phyloP scores from a whole-genome alignment of 352 stramenopile genomes.

The Pythium rishiriense region DNA sequence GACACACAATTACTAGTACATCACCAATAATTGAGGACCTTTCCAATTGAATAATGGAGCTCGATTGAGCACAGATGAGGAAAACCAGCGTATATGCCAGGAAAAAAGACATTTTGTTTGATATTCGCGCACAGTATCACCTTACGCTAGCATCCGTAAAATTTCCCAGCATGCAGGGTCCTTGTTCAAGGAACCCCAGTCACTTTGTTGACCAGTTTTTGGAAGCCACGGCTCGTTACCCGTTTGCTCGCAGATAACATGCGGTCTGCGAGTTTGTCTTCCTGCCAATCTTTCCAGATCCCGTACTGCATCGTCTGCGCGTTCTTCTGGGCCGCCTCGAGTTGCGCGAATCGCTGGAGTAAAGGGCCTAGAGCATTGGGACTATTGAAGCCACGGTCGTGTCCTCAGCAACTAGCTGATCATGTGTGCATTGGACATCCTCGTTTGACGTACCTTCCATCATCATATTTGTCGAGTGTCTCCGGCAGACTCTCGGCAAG shows the following conservation, averaged over 20 bases:
- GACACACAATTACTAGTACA: too few species aligned
- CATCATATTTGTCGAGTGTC: conserved; percentile 56
- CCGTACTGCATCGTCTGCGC: conserved; percentile 82
- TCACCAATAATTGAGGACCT: too few species aligned
- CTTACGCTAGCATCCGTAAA: too few species aligned
- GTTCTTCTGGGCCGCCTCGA: conserved; percentile 57
- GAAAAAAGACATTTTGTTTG: too few species aligned
- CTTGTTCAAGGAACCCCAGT: conserved; percentile 4
- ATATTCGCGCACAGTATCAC: too few species aligned
- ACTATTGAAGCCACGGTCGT: background rate
- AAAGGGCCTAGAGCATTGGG: conserved; percentile 35
- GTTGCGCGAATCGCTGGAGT: conserved; percentile 41
- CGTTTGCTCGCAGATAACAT: conserved; percentile 68
- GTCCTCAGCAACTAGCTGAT: background rate
- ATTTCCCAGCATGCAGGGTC: too few species aligned
- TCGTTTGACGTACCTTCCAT: conserved; percentile 63
- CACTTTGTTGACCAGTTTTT: conserved; percentile 30
- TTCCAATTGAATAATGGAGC: too few species aligned
- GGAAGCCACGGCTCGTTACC: conserved; percentile 35
- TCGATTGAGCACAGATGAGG: too few species aligned
- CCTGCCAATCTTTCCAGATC: conserved; percentile 77
- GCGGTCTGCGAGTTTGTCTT: conserved; percentile 62
- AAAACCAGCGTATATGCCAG: too few species aligned
- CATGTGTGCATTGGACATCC: too few species aligned
- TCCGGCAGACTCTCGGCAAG: conserved; percentile 68